Base-by-base conservation (phyloP, 2,329 filamentous ascomycete species). In the Ampelomyces quisqualis region DNA sequence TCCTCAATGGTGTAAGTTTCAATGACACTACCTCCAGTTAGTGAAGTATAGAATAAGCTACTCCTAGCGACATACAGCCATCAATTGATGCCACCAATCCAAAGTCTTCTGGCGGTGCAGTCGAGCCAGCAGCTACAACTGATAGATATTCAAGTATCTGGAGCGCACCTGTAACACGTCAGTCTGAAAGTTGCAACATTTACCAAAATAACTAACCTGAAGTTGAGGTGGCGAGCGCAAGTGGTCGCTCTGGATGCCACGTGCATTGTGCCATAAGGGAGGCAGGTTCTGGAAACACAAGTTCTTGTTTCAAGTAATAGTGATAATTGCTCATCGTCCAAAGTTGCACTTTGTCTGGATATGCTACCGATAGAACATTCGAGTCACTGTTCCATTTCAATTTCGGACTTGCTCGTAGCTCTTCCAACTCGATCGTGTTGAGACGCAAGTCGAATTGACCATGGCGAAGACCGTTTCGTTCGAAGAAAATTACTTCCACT, bases 261-360 rank as follows among this genome's bases (percentile, higher is more conserved):
- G 47, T 61, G 41, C 46, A 62, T 32, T 42, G 40, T 20, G 51
- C 54, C 14, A 43, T 55, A 11, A 26, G 40, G 5, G 41, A 18
- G 13, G 42, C 38, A 35, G 36, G 24, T 20, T 60, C 57, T 3
- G 62, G 60, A 19, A 64, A 61, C 2, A 38, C 34, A 5, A 96
- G 76, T 63, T 96, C 90, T 65, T 95, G 90, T 71, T 98, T 98
- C 11, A 98, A 76, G 66, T 97, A 97, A 80, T 93, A 98, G 64
- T 97, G 88, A 56, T 98, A 98, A 66, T 98, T 98, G 14, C 89
- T 87, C 78, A 86, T 95, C 1, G 90, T 95, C 93, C 93, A 98
- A 1, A 98, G 73, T 62, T 98, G 93, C n/a, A 93, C 73, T 40
- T 81, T 78, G 50, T 90, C 80, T 21, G 75, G 73, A 54, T 90